Evolutionary conservation across 495 filamentous ascomycete genomes (phyloP).

Genomic region (Xylaria acuta): DNA sequence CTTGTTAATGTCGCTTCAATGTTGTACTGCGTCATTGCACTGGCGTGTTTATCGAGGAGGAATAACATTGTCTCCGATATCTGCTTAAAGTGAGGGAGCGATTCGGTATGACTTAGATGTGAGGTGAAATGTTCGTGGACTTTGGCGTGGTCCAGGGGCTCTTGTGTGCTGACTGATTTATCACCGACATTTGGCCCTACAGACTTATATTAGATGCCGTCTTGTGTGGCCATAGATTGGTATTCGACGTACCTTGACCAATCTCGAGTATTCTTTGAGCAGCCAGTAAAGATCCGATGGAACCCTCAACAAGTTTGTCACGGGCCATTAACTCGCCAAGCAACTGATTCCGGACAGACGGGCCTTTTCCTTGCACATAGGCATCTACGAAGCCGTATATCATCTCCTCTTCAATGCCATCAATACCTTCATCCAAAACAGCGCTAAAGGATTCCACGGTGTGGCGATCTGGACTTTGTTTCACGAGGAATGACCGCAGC

Average conservation of each 20-base stretch:
- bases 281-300: conserved; percentile 36
- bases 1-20: conserved; percentile 68
- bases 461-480: conserved; percentile 36
- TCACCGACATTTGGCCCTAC: conserved; percentile 25
- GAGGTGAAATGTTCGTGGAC: conserved; percentile 36
- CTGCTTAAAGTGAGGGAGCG: conserved; percentile 62
- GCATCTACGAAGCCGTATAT: conserved; percentile 37
- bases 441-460: conserved; percentile 23
- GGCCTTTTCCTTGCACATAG: conserved; percentile 28
- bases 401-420: conserved; percentile 31
- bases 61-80: conserved; percentile 59
- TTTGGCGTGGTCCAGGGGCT: conserved; percentile 27
- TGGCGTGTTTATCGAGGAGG: conserved; percentile 62
- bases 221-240: not conserved
- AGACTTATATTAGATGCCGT: conserved; percentile 28
- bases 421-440: conserved; percentile 31
- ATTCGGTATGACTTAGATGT: conserved; percentile 42
- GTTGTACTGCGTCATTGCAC: conserved; percentile 70
- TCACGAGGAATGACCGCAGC: conserved; percentile 46
- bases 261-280: conserved; percentile 38
- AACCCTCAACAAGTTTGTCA: conserved; percentile 31
- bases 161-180: conserved; percentile 14
- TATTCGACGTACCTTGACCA: conserved; percentile 29
- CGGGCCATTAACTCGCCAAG: conserved; percentile 33
- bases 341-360: conserved; percentile 25